Evolutionary conservation across 345 rosid species (phyloP), one percentile per base, ranked within the genome.

Genomic region (Linum usitatissimum): DNA sequence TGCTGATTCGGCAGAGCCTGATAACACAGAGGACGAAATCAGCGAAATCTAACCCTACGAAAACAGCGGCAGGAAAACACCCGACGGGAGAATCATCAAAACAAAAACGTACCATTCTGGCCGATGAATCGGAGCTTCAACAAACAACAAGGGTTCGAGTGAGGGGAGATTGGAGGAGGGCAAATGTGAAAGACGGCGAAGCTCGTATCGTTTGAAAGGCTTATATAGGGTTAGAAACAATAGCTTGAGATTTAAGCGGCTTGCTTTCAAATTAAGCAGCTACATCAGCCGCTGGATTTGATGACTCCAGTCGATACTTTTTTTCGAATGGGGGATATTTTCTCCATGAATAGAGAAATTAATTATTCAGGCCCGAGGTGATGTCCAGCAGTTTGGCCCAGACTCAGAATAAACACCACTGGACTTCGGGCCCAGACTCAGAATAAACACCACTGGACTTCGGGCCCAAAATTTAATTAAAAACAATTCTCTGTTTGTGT

Each of bases 1-100:
- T 71, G 84, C 70, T 78, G 95, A 57, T 82, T 85, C 2, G 86
- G 93, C 58, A 90, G 64, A 68, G 97, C 93, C 97, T 90, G 59
- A 56, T 64, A 31, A 18, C 39, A 59, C 3, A 12, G 34, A 14
- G 23, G 19, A 45, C 9, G 19, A 20, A 70, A 17, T 20, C 21
- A 57, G 19, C 62, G 53, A 18, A 18, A 48, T 17, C 6, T 40
- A 40, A 40, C 13, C 48, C 28, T 23, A 40, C 48, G 48, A 40
- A 40, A 40, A 7, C 48, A 6, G 10, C 48, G 48, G 13, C 13
- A 12, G 13, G 48, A 40, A 12, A 40, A 40, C 13, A 40, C 3
- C 13, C 8, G 13, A 40, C 48, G 13, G 5, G 13, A 6, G 48
- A 4, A 12, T 6, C 48, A 7, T 40, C 48, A 40, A 40, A 40